These are phyloP conservation scores for Gymnopus androsaceus DNA, from an alignment of 1,284 basidiomycete genomes.

Conservation along the genomic window DNA sequence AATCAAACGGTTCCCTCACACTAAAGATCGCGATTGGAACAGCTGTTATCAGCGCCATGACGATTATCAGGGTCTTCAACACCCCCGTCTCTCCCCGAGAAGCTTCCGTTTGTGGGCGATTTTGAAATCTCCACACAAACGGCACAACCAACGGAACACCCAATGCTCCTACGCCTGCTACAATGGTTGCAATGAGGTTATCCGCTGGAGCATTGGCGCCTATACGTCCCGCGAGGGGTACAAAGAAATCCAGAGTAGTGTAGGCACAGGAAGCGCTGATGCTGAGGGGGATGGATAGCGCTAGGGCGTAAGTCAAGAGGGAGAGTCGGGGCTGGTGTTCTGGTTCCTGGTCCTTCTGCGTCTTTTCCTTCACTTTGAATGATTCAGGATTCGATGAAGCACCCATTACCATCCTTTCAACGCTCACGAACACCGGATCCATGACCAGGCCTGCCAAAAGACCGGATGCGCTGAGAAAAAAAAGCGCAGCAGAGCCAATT, in stretches of 20 bases:
- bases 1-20: constrained; percentile 72
- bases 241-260: constrained; percentile 1
- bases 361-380: neutral
- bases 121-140: constrained; percentile 75
- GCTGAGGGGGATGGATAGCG: constrained; percentile 61
- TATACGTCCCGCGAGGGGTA: constrained; percentile 67
- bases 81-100: neutral
- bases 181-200: constrained; percentile 83
- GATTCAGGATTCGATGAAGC: constrained; percentile 4
- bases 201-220: constrained; percentile 83
- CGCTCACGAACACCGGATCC: constrained; percentile 44
- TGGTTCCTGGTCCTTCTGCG: constrained; percentile 14
- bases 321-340: constrained; percentile 40
- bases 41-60: constrained; percentile 48
- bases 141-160: constrained; percentile 64
- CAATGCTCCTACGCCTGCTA: constrained; percentile 62
- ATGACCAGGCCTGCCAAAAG: constrained; percentile 54
- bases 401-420: neutral
- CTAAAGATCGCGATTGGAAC: constrained; percentile 66
- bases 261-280: neutral
- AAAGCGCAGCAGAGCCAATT: constrained; percentile 71
- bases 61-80: constrained; percentile 33
- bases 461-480: constrained; percentile 59
- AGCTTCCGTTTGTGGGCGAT: neutral
- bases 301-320: constrained; percentile 69